Evolutionary conservation across 2,329 filamentous ascomycete species (phyloP).

Genomic region (Keithomyces neogunnii): DNA sequence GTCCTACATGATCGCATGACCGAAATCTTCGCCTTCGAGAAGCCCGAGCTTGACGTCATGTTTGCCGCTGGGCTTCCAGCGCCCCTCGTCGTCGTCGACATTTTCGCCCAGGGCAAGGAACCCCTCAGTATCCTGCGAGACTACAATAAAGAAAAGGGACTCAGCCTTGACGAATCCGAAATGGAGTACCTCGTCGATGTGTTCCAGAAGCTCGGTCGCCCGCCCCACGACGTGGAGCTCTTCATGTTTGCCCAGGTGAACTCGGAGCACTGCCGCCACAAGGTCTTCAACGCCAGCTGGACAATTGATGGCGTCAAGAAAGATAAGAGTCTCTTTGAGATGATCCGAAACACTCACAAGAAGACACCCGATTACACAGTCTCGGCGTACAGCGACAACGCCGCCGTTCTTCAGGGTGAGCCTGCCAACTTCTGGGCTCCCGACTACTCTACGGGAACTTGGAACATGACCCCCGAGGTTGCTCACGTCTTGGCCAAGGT

Average conservation of each 20-base stretch:
- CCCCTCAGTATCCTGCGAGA: conserved; percentile 67
- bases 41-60: conserved; percentile 65
- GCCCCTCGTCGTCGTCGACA: conserved; percentile 66
- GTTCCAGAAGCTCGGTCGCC: conserved; percentile 36
- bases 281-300: conserved; percentile 96
- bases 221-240: conserved; percentile 83
- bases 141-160: conserved; percentile 75
- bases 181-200: conserved; percentile 85
- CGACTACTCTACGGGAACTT: conserved; percentile 75
- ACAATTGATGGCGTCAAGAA: conserved; percentile 81
- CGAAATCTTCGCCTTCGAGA: conserved; percentile 60
- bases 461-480: conserved; percentile 77
- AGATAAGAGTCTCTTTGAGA: conserved; percentile 76
- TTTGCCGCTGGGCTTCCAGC: conserved; percentile 60
- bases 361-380: conserved; percentile 74
- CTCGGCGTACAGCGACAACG: conserved; percentile 95
- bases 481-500: conserved; percentile 90
- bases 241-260: conserved; percentile 99
- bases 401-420: conserved; percentile 60
- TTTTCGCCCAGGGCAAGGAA: conserved; percentile 55
- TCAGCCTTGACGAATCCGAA: conserved; percentile 80
- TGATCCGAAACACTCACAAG: conserved; percentile 95
- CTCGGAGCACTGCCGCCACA: conserved; percentile 80
- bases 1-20: conserved; percentile 92
- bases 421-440: conserved; percentile 65